Conservation (phyloP, 108 stramenopile genomes). For the Asterionellopsis glacialis region DNA sequence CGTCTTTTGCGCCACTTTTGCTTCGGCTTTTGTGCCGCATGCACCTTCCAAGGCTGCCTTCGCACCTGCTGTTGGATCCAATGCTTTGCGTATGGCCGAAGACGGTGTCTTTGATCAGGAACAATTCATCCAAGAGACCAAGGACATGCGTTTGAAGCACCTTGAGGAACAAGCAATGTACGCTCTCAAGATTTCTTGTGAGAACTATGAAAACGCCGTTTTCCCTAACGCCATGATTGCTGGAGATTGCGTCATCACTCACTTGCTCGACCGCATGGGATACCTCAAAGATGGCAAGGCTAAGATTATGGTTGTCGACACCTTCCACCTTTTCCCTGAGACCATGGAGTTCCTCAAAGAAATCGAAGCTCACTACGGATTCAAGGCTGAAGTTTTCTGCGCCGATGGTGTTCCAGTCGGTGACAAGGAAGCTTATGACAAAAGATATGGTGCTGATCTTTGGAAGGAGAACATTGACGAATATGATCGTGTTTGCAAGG, state of each 20-base stretch:
- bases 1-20: conserved; percentile 30
- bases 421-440: conserved; percentile 86
- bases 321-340: conserved; percentile 96
- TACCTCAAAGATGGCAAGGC: conserved; percentile 73
- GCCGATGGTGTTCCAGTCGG: conserved; percentile 82
- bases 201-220: conserved; percentile 84
- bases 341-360: conserved; percentile 84
- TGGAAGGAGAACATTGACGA: conserved; percentile 98
- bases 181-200: conserved; percentile 81
- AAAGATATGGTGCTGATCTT: conserved; percentile 89
- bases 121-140: conserved; percentile 77
- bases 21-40: conserved; percentile 53
- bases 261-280: conserved; percentile 79
- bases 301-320: conserved; percentile 91
- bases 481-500: conserved; percentile 95
- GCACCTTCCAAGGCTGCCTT: conserved; percentile 14
- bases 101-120: conserved; percentile 68
- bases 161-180: conserved; percentile 90
- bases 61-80: conserved; percentile 4
- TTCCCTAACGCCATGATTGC: conserved; percentile 93
- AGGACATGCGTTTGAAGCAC: conserved; percentile 86
- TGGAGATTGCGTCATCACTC: conserved; percentile 83
- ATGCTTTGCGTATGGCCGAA: conserved; percentile 35
- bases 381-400: conserved; percentile 94
- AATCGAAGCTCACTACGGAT: conserved; percentile 86